Evolutionary conservation across 1,139 yeast genomes (phyloP), one percentile per base, ranked within the genome.

Genomic region (Kurtzmaniella natalensis): DNA sequence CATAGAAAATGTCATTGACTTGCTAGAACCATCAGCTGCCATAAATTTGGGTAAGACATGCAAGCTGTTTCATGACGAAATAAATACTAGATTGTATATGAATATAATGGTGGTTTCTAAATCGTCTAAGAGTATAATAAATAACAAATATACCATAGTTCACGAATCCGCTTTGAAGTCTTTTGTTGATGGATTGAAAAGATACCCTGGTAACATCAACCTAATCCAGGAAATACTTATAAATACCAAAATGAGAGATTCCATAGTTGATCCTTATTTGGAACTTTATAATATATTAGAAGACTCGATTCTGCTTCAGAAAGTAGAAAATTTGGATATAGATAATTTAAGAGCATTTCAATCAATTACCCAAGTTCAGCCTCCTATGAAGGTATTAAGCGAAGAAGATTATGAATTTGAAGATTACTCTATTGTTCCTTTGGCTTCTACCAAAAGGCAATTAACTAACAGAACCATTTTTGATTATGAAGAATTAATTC

Each of bases 381-480:
- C 32, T n/a, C 15, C 32, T 9, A 30, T 24, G 23, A 18, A 18
- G 24, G 25, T 23, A 3, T 14, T 31, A 14, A 8, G 34, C 16
- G 34, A 31, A 21, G 30, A 25, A 3, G 30, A 25, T 16, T 31
- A 31, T 21, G 34, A 31, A 17, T 15, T 20, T 14, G 28, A 23
- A 13, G 28, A 23, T 13, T 21, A 30, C 9, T 17, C 27, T 7
- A 18, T 24, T 23, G 30, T 25, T n/a, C 27, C 27, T 19, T 20
- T 16, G 18, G 16, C n/a, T 16, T 18, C 9, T 8, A 18, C 16
- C 3, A n/a, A 11, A 14, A 18, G 13, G 9, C 48, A 50, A 30
- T 44, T 55, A 31, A 41, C 34, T 17, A 54, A 53, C 41, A 53
- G 61, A 59, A 43, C 47, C 21, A 42, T 53, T 3, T 45, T 49